These are phyloP conservation scores for Stagonosporopsis cucurbitacearum DNA, from an alignment of 2,329 filamentous ascomycete species.

Conservation along the genomic window DNA sequence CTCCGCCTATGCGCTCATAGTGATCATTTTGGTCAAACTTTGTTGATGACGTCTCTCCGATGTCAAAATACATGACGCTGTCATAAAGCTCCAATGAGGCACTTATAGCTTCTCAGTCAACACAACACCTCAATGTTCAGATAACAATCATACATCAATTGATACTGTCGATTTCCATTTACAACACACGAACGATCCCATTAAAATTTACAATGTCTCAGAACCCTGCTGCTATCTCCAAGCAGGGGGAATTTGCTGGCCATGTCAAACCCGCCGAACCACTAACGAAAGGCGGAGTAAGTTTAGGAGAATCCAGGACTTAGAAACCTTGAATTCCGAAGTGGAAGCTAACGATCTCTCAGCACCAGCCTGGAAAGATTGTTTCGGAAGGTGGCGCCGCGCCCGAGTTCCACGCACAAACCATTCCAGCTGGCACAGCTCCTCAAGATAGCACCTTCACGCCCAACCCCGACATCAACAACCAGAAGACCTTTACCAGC, in stretches of 20 bases:
- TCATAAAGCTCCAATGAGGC: constrained; percentile 6
- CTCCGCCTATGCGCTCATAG: constrained; percentile 8
- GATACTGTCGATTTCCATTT: background rate
- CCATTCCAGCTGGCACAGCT: constrained; percentile 67
- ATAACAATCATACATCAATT: background rate
- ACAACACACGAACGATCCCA: background rate
- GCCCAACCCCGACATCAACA: constrained; percentile 54
- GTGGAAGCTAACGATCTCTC: constrained; percentile 6
- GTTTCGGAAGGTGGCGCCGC: constrained; percentile 60
- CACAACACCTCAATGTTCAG: background rate
- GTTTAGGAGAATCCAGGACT: constrained; percentile 34
- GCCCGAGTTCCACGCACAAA: constrained; percentile 68
- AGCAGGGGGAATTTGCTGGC: constrained; percentile 62
- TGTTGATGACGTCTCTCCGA: constrained; percentile 11
- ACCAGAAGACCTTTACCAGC: constrained; percentile 51
- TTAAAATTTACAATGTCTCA: constrained; percentile 44
- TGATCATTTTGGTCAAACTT: background rate
- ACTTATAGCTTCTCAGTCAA: background rate
- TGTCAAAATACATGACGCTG: constrained; percentile 15
- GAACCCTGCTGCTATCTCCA: constrained; percentile 61
- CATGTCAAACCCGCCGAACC: constrained; percentile 60
- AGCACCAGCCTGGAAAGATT: constrained; percentile 70
- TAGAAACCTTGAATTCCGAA: background rate
- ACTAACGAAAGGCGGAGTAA: constrained; percentile 61
- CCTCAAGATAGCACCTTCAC: constrained; percentile 57